Evolutionary conservation across 2,329 filamentous ascomycete species (phyloP).

Genomic region (Ilyonectria destructans): DNA sequence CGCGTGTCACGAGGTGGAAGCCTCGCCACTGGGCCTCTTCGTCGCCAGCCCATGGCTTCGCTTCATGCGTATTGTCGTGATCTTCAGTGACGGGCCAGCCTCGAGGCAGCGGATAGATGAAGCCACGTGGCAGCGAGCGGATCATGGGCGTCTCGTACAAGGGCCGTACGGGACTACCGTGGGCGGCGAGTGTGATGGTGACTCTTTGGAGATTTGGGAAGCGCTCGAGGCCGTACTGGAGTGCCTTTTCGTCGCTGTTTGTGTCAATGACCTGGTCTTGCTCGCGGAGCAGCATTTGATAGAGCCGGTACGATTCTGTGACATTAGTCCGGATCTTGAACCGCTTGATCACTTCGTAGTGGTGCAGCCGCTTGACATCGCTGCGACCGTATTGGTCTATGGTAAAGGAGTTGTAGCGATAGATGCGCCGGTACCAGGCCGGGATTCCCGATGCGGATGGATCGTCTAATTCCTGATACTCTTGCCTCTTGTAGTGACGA

Average conservation of each 20-base stretch:
- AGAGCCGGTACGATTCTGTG: slow-evolving; percentile 1
- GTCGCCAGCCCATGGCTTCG: too few species aligned
- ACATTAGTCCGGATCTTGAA: slow-evolving; percentile 3
- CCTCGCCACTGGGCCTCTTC: too few species aligned
- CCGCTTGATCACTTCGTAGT: slow-evolving; percentile 7
- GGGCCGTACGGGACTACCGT: slow-evolving; percentile 2
- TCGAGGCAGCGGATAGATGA: slow-evolving; percentile 2
- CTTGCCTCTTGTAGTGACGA: slow-evolving; percentile 5
- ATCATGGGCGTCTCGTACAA: slow-evolving; percentile 7
- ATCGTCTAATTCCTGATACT: slow-evolving; percentile 3
- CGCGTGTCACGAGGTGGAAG: too few species aligned
- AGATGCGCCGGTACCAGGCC: slow-evolving; percentile 4
- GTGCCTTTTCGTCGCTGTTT: slow-evolving; percentile 6
- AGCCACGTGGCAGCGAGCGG: slow-evolving; percentile 7
- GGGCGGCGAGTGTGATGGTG: not conserved
- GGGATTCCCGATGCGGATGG: slow-evolving; percentile 1
- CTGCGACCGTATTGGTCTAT: slow-evolving; percentile 2
- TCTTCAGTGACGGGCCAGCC: not conserved
- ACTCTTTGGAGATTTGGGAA: slow-evolving; percentile 1
- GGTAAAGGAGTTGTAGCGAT: not conserved
- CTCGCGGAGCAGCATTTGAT: slow-evolving; percentile 7
- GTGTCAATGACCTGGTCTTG: slow-evolving; percentile 2
- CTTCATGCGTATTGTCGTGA: too few species aligned
- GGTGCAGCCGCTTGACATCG: slow-evolving; percentile 1
- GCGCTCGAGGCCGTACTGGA: slow-evolving; percentile 6